Evolutionary conservation across 1,284 basidiomycete species (phyloP), one percentile per base, ranked within the genome.

Genomic region (Pseudozyma flocculosa): DNA sequence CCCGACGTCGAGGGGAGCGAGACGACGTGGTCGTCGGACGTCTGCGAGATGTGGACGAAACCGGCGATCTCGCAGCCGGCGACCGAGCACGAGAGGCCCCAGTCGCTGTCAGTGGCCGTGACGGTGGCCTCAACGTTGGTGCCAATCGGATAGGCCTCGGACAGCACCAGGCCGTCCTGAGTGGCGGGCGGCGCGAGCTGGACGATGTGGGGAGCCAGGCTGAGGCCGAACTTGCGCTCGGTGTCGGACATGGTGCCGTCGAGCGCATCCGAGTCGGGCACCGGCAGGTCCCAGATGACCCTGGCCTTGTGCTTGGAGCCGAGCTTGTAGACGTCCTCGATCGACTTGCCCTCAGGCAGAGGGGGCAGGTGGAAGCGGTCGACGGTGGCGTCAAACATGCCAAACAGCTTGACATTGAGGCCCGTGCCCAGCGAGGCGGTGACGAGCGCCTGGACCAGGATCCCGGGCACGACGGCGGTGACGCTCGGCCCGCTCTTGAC

Each of bases 351-450:
- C 38, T 60, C 56, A 4, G 64, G 57, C 26, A 73, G 42, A 40
- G 52, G 48, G 3, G 82, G 82, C 19, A 97, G 80, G 79, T 98
- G 93, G 58, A 87, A 85, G 40, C 86, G 81, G 75, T 96, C 92
- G 45, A 92, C 84, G 0, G 92, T 94, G 26, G 91, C 94, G 45
- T 92, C 88, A 78, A 93, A 97, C 80, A 90, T 94, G 2, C 93
- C 94, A 29, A 93, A 84, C 19, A 97, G 83, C 80, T 94, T 92
- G 43, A 98, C 82, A 73, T 90, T 90, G 46, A 98, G 81, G 22
- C 96, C 95, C 19, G 82, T 83, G 17, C 87, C 82, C 36, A 87
- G 82, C n/a, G 89, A 83, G 9, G 86, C 85, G 3, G 92, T 96
- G 54, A 98, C 83, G 29, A 96, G 82, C 17, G 85, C 86, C 75